Evolutionary conservation across 1,284 basidiomycete species (phyloP), one percentile per base, ranked within the genome.

Genomic region (Fomes fomentarius): DNA sequence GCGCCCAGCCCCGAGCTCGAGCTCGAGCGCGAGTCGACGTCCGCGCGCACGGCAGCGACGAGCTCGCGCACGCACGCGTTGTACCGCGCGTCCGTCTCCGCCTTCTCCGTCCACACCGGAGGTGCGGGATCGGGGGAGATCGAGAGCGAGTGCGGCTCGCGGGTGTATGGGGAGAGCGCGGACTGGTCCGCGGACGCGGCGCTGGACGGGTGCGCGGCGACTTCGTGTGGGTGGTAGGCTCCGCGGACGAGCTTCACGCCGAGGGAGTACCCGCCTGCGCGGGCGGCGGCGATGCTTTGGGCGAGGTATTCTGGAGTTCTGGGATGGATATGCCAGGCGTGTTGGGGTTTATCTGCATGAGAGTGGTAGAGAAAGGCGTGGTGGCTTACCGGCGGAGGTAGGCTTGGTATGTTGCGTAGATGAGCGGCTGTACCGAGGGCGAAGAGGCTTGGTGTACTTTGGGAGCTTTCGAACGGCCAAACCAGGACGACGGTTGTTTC

Each of bases 161-260:
- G 54, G 28, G 61, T 50, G 10, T 61, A 46, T 30, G 59, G 57
- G n/a, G 65, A 65, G 14, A 65, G 43, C 62, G 73, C 72, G 28
- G 56, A 63, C 22, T 33, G 50, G 56, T 58, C 55, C 17, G 65
- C 54, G 15, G 60, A 42, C 22, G 58, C 57, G n/a, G 63, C 63
- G 17, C 66, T 49, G 10, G 53, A 30, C 5, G 52, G 53, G 63
- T 85, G 76, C 1, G 83, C 80, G 17, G 76, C 75, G 41, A 84
- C 67, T 69, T 98, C 96, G 51, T 89, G 80, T 1, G 85, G 81
- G 64, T 96, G 91, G 71, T 98, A 98, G 1, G 96, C 96, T 0
- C 96, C 96, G 22, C 96, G 85, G 30, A 98, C 96, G 52, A 98
- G 88, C 74, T 98, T 98, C 58, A 96, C 85, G 15, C 96, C 96